These are phyloP conservation scores for Hanseniaspora nectarophila DNA, from an alignment of 805 yeast genomes.

Conservation along the genomic window DNA sequence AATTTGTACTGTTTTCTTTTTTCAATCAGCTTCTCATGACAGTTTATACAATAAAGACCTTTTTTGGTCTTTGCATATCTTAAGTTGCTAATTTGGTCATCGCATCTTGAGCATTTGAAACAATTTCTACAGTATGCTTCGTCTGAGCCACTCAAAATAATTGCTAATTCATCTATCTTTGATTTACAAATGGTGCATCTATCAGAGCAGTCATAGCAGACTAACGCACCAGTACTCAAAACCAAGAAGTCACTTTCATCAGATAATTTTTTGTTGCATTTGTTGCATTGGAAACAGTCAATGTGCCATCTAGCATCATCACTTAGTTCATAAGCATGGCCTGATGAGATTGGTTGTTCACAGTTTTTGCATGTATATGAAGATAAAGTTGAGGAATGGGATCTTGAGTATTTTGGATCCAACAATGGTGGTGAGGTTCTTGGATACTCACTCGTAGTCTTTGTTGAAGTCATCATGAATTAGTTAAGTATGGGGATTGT, in stretches of 20 bases:
- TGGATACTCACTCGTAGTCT: neutral
- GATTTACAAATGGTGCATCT: constrained; percentile 73
- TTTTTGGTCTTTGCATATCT: constrained; percentile 86
- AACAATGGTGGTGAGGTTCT: neutral
- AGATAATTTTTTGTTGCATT: constrained; percentile 65
- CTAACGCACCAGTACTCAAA: constrained; percentile 80
- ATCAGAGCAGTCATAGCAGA: constrained; percentile 87
- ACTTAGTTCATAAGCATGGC: constrained; percentile 90
- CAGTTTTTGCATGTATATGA: constrained; percentile 32
- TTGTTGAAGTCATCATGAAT: neutral
- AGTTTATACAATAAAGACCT: constrained; percentile 84
- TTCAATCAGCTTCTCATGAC: constrained; percentile 74
- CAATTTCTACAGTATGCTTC: constrained; percentile 88
- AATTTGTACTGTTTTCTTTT: constrained; percentile 54
- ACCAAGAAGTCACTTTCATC: constrained; percentile 84
- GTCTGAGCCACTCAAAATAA: constrained; percentile 65
- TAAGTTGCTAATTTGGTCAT: constrained; percentile 71
- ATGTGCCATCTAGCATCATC: constrained; percentile 87
- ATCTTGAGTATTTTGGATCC: neutral
- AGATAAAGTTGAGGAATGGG: neutral
- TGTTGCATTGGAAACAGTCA: constrained; percentile 80
- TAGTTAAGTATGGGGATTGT: neutral
- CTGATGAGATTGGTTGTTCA: constrained; percentile 55
- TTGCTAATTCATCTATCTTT: constrained; percentile 86
- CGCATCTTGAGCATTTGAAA: constrained; percentile 81